Evolutionary conservation across 129 eudicot genomes (phyloP), one percentile per base, ranked within the genome.

Genomic region (Logfia minima): DNA sequence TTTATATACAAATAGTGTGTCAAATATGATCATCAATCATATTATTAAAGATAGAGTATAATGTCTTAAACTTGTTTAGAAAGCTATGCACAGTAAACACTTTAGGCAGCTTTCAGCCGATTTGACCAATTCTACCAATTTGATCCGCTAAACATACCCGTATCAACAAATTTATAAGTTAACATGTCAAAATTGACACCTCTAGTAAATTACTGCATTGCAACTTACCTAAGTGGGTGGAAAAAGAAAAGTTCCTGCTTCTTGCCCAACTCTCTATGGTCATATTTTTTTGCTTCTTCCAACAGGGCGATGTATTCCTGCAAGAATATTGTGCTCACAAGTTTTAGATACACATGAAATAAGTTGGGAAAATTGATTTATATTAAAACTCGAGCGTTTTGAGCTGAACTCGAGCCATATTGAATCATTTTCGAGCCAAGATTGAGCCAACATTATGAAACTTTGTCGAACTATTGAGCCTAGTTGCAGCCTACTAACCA

Each of bases 261-360:
- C 56, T 86, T 90, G 41, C 89, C 85, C 79, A 94, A 77, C 74
- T 87, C 90, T 75, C 97, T 83, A 77, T 94, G 97, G 67, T 94
- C 99, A 80, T 94, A 91, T 64, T 94, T 94, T 79, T 94, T 94
- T 14, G 99, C 99, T 87, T 94, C 97, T 78, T 91, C 99, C 76
- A 94, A 82, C 78, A 84, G 34, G 31, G 84, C 86, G 52, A 86
- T 85, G 80, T 94, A 89, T 79, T 94, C 97, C 97, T 93, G 88
- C 64, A 82, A 37, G 16, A 68, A 66, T 48, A 48, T 43, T 10
- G 48, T 41, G 4, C 48, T 41, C 14, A 2, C 48, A 41, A 37
- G 5, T 37, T 37, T 37, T 37, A 41, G 2, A 41, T 41, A 41
- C 0, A 41, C 2, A 41, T 41, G 18, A 13, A 11, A 48, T 48